Percentiles rank a stretch among this genome's conserved stretches.
Evolutionary conservation across 352 stramenopile genomes (phyloP).

Genomic region (Globisporangium spiculum): DNA sequence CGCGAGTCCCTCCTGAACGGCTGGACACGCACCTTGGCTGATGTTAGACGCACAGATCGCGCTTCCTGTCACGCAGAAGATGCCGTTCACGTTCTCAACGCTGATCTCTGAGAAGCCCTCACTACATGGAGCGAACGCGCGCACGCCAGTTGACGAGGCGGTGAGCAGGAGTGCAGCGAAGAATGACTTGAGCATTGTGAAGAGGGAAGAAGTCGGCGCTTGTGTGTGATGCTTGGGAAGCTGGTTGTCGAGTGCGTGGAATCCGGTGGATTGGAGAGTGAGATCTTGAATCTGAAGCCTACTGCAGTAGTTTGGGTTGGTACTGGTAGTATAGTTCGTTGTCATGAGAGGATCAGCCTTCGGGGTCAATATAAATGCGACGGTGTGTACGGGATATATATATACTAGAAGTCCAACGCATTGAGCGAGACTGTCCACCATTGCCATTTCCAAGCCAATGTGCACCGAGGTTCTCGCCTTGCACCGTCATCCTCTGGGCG

Average conservation of each 20-base stretch:
- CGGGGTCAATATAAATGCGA: not conserved
- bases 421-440: not conserved
- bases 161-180: constrained; percentile 3
- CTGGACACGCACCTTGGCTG: not conserved
- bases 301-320: not conserved
- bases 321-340: not conserved
- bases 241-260: not conserved
- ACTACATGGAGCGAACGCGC: not conserved
- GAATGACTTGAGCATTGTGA: constrained; percentile 7
- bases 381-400: not conserved
- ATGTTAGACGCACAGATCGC: constrained; percentile 7
- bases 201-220: not conserved
- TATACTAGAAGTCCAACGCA: not conserved
- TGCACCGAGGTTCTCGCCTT: not conserved
- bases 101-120: not conserved
- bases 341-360: not conserved
- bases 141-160: not conserved
- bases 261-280: constrained; percentile 5
- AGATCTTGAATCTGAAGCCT: not conserved
- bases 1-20: not conserved
- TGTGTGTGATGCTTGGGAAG: not conserved
- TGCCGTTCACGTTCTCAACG: constrained; percentile 8
- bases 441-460: not conserved
- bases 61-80: constrained; percentile 10
- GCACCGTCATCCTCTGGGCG: not conserved